Evolutionary conservation across 2,329 filamentous ascomycete species (phyloP).

Genomic region (Epichloe sibirici): DNA sequence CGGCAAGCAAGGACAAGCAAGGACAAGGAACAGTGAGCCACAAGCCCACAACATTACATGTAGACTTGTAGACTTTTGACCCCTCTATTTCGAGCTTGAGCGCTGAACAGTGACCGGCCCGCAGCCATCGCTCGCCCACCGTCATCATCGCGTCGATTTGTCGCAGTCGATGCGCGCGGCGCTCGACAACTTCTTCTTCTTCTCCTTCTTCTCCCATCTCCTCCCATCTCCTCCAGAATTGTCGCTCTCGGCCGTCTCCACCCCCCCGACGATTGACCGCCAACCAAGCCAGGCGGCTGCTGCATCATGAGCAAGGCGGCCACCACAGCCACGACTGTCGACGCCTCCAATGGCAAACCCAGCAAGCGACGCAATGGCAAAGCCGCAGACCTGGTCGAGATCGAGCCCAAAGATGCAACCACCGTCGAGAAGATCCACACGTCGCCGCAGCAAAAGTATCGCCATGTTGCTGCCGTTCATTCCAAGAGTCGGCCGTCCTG

Average conservation of each 20-base stretch:
- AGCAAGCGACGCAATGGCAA: slow-evolving; percentile 12
- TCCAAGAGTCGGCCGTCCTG: slow-evolving; percentile 60
- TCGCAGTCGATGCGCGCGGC: not conserved
- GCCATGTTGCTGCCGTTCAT: slow-evolving; percentile 84
- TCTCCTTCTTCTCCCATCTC: not conserved
- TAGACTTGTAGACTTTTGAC: too few relatives aligned
- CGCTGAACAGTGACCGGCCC: not conserved
- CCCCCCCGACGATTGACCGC: not conserved
- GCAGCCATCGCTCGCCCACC: not conserved
- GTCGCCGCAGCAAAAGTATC: slow-evolving; percentile 53
- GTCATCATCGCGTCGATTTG: not conserved
- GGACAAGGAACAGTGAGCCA: too few relatives aligned
- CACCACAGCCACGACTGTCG: slow-evolving; percentile 26
- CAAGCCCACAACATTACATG: too few relatives aligned
- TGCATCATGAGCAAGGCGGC: slow-evolving; percentile 26
- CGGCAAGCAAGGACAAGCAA: too few relatives aligned
- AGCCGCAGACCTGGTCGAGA: slow-evolving; percentile 15
- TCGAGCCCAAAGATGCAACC: slow-evolving; percentile 13
- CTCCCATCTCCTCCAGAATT: not conserved
- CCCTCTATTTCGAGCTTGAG: not conserved
- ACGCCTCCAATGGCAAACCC: slow-evolving; percentile 16
- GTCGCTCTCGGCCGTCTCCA: not conserved
- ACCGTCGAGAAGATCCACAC: slow-evolving; percentile 12
- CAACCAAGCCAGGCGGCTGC: not conserved
- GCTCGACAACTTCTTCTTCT: not conserved